Conservation (phyloP, 495 filamentous ascomycete genomes). For the Aspergillus funiculosus region DNA sequence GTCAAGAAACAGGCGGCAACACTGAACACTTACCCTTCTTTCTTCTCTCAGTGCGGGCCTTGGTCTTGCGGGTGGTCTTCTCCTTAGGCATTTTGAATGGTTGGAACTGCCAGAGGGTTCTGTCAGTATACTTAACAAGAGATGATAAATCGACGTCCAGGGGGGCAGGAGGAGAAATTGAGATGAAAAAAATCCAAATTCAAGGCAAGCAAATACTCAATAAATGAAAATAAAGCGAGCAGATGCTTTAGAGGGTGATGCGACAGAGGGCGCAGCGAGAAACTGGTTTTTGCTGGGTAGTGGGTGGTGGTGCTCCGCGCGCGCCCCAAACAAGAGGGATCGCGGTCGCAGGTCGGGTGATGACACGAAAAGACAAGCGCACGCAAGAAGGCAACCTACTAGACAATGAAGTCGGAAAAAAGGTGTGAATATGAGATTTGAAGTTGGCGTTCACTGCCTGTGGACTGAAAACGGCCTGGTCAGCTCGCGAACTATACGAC, state of each 20-base stretch:
- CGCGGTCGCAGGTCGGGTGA: constrained; percentile 24
- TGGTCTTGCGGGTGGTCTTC: constrained; percentile 52
- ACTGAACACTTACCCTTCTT: constrained; percentile 67
- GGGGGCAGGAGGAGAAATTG: not conserved
- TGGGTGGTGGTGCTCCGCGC: constrained; percentile 14
- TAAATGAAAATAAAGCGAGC: constrained; percentile 12
- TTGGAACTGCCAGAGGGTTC: constrained; percentile 13
- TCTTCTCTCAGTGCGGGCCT: constrained; percentile 56
- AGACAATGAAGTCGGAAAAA: constrained; percentile 12
- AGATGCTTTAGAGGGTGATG: constrained; percentile 13
- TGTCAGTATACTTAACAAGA: constrained; percentile 10
- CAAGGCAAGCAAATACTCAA: constrained; percentile 4
- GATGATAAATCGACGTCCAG: not conserved
- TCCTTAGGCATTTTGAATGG: constrained; percentile 67
- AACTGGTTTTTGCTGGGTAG: constrained; percentile 6
- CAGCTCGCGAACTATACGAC: constrained; percentile 20
- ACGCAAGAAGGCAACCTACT: constrained; percentile 19
- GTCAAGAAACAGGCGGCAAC: constrained; percentile 6
- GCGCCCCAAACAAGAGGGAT: constrained; percentile 20
- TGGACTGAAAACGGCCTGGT: constrained; percentile 13
- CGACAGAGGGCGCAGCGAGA: constrained; percentile 11
- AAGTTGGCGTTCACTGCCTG: constrained; percentile 14
- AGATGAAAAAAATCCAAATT: constrained; percentile 1
- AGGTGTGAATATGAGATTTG: constrained; percentile 7
- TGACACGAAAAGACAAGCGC: constrained; percentile 18